Base-by-base conservation (phyloP, 805 yeast genomes). In the Lipomyces yamadae region DNA sequence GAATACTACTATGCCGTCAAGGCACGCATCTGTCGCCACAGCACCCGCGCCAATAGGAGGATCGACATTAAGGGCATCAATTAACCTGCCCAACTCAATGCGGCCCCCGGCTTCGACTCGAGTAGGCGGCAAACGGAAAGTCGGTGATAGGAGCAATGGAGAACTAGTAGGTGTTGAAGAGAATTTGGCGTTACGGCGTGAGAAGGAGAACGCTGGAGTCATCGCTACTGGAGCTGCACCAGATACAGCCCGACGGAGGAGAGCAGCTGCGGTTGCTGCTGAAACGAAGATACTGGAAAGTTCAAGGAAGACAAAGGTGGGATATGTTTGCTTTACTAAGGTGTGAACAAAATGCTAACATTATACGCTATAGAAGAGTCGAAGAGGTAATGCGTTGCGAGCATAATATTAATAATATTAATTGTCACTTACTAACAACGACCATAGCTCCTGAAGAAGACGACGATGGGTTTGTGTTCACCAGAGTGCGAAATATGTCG, bases 381-480 rank as follows among this genome's bases (percentile, higher is more conserved):
- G 62, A 53, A 33, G 35, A 33, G 24, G 34, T 13, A 50, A 37
- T 58, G 50, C 42, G 34, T n/a, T 58, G 15, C 48, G 48, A 29
- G 24, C 24, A 24, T 24, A 24, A 24, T 1, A 24, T 30, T 54
- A 33, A 3, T 35, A 42, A 15, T 42, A 18, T 15, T 42, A 11
- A 10, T 42, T 15, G 48, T 42, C 7, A n/a, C 6, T 15, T 24
- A 18, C n/a, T 32, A n/a, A 53, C 33, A 53, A 7, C 8, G n/a
- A 53, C 13, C 2, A 30, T 53, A 53, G 34, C 56, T 32, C 32
- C 69, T 29, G 64, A 67, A 35, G 78, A 76, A 60, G 78, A 75
- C 37, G 79, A 76, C 61, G 79, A 75, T 39, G 79, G 77, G 50
- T 76, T 76, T 70, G 75, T 76, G 62, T 76, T 76, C 69, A 76